Base-by-base conservation (phyloP, 108 stramenopile genomes). In the Cylindrotheca closterium region DNA sequence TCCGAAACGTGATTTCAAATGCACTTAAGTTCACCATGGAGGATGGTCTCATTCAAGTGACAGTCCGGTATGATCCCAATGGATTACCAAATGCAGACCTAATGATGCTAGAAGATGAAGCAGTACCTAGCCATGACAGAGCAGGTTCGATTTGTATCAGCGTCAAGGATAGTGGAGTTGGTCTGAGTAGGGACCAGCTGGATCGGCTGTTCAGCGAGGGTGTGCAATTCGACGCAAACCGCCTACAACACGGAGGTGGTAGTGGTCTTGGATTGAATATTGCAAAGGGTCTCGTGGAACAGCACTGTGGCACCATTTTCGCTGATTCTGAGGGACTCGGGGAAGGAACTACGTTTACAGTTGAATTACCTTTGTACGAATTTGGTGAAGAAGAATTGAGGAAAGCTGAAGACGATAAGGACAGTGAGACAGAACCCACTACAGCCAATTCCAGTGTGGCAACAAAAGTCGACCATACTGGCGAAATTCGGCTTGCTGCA, bases 191-290 rank as follows among this genome's bases (percentile, higher is more conserved):
- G 23, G 71, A 82, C 18, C 78, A 90, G 58, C 45, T 74, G 3
- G 19, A 31, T 15, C 50, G 46, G 5, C 58, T 90, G 33, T 90
- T 90, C 60, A 47, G 68, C 12, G 78, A 80, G 55, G 79, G 80
- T 17, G 77, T 80, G 1, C 88, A 90, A 55, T 86, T 90, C 58
- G 67, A 86, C 63, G 78, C 77, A 7, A 84, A 80, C 51, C 65
- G 73, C 15, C 69, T 90, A 4, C 88, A 90, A 58, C 60, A 60
- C 8, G 88, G 88, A 22, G 63, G 68, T 25, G 88, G 88, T 8
- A 84, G 75, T 56, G 88, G 88, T 10, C 69, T 90, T 3, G 88
- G 88, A 47, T 56, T 90, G n/a, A 73, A 55, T 56, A 84, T 89
- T 55, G 50, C 88, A 7, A 84, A 82, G 52, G 83, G 70, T 54